These are phyloP conservation scores for Hemisphaericaspora xylofermentans DNA, from an alignment of 1,139 yeast species.

Conservation along the genomic window DNA sequence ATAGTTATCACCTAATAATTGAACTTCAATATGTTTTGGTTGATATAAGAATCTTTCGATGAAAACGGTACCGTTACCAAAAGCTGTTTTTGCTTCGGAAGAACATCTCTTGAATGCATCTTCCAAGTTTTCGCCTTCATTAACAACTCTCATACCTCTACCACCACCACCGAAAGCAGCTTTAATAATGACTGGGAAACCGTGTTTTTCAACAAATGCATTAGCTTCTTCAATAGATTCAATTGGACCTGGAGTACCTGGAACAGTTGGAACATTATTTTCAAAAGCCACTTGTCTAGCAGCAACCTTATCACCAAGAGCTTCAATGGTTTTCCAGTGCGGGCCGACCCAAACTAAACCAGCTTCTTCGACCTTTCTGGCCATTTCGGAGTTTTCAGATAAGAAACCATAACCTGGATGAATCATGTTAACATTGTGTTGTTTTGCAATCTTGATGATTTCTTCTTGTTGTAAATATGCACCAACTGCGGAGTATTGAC, in stretches of 20 bases:
- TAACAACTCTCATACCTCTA: slow-evolving; percentile 98
- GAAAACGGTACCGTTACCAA: slow-evolving; percentile 98
- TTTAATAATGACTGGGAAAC: slow-evolving; percentile 95
- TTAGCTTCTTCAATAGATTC: slow-evolving; percentile 75
- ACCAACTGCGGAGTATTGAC: slow-evolving; percentile 91
- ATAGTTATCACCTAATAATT: slow-evolving; percentile 86
- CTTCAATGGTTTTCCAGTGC: slow-evolving; percentile 78
- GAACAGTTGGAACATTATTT: slow-evolving; percentile 89
- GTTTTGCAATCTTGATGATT: slow-evolving; percentile 84
- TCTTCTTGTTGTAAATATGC: slow-evolving; percentile 96
- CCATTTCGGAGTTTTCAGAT: slow-evolving; percentile 93
- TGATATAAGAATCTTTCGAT: slow-evolving; percentile 92
- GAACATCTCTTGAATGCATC: slow-evolving; percentile 95
- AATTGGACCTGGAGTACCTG: slow-evolving; percentile 98
- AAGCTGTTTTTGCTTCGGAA: slow-evolving; percentile 90
- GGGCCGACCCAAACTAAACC: slow-evolving; percentile 99
- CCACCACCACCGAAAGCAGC: slow-evolving; percentile 99
- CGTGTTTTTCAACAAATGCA: slow-evolving; percentile 76
- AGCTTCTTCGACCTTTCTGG: slow-evolving; percentile 82
- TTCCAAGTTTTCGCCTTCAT: slow-evolving; percentile 89
- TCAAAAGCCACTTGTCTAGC: slow-evolving; percentile 85
- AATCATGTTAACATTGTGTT: slow-evolving; percentile 89
- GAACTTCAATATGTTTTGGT: slow-evolving; percentile 98
- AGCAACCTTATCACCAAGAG: slow-evolving; percentile 97
- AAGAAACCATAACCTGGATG: slow-evolving; percentile 99